These are phyloP conservation scores for Plasmodium sp. DNA, from an alignment of 169 alveolate genomes.

Conservation along the genomic window DNA sequence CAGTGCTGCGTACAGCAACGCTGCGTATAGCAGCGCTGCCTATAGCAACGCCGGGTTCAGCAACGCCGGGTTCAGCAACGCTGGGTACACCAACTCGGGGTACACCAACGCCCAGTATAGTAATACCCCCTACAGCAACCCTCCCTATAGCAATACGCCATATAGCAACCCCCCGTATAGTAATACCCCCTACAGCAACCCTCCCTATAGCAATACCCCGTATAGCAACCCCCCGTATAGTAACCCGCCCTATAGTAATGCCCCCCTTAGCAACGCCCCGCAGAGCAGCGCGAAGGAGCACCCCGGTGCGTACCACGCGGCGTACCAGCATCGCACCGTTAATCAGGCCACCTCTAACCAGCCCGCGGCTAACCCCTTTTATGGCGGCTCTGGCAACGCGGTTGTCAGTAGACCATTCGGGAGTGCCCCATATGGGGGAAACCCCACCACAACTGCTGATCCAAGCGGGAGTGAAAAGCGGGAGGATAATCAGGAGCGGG, in stretches of 20 bases:
- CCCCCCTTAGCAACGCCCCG: background rate
- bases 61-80: background rate
- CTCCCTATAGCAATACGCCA: background rate
- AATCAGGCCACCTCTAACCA: background rate
- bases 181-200: background rate
- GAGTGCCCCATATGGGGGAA: background rate
- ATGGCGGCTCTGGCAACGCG: background rate
- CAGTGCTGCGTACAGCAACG: background rate
- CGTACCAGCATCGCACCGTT: background rate
- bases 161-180: background rate
- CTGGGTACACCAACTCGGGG: background rate
- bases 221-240: background rate
- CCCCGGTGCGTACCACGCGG: background rate
- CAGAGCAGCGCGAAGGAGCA: background rate
- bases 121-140: background rate
- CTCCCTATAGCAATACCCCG: background rate
- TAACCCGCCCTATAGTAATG: no score
- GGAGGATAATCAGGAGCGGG: background rate
- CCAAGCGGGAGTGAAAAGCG: background rate
- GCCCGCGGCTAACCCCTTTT: background rate
- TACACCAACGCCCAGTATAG: background rate
- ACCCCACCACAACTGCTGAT: background rate
- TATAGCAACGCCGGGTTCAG: background rate
- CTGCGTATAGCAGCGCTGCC: background rate
- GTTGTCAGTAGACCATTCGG: background rate